Evolutionary conservation across 23 red algal genomes (phyloP), one percentile per base, ranked within the genome.

Genomic region (Pyropia yezoensis): DNA sequence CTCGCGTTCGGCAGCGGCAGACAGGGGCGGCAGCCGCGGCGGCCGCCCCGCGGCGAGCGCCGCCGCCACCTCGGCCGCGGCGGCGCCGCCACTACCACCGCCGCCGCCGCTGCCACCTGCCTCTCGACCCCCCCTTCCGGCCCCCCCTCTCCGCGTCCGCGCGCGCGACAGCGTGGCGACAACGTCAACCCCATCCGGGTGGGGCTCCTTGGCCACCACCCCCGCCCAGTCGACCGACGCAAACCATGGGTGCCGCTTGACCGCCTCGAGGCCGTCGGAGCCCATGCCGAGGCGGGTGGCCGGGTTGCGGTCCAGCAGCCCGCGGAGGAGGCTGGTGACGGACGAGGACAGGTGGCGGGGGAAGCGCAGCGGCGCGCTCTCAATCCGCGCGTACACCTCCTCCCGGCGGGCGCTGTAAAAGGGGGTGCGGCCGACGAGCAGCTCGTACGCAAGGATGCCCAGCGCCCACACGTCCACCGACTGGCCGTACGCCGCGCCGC

Each of bases 391-490:
- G 66, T 85, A 83, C 59, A 92, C 81, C 52, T 77, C 80, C 63
- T 84, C 88, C 58, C 78, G 78, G 53, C 83, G 69, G 55, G 53
- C 60, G 19, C 63, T 64, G 56, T 92, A 83, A 63, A 85, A 92
- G 14, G 88, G 88, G 3, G 88, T 85, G 58, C 81, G 57, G 9
- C 88, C 88, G 54, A 77, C 77, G 47, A 92, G 74, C 61, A 85
- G 83, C 39, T 92, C 79, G 57, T 92, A 92, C 66, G 83, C 15
- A 52, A 92, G 70, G 70, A 95, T 83, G 3, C 89, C 89, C 70
- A 95, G 80, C n/a, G 89, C 78, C 89, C 89, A 95, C 16, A 78
- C 52, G 71, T 95, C 89, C 50, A 95, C 82, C 23, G 73, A 85
- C 50, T 80, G 75, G n/a, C 89, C 89, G 55, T 95, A 95, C 16